phyloP scores from a whole-genome alignment of 179 eudicot genomes.

The Spergularia azorica region DNA sequence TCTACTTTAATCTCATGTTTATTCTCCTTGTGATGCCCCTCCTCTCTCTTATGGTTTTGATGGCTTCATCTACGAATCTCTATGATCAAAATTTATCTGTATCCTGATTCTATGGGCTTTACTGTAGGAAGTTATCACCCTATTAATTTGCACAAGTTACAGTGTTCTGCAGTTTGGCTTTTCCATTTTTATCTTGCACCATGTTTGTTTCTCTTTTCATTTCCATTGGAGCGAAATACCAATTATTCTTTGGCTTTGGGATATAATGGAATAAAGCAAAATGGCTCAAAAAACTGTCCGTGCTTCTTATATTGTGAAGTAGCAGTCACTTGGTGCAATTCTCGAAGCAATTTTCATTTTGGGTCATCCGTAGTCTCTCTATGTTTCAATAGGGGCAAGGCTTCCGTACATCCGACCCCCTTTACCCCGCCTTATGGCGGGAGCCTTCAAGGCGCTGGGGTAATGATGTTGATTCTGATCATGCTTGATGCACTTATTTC shows the following conservation, averaged over 20 bases:
- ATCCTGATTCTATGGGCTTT: background rate
- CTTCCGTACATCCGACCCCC: too few species aligned
- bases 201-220: background rate
- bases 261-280: too few species aligned
- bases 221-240: too few species aligned
- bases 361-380: too few species aligned
- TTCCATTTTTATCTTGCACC: slow-evolving; percentile 12
- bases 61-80: background rate
- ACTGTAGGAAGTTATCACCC: background rate
- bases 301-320: too few species aligned
- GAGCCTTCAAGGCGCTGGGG: too few species aligned
- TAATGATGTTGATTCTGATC: background rate
- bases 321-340: too few species aligned
- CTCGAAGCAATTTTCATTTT: too few species aligned
- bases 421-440: too few species aligned
- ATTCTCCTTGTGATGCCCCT: background rate
- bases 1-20: background rate
- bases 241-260: too few species aligned
- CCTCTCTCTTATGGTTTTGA: background rate
- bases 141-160: background rate
- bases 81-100: background rate
- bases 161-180: background rate
- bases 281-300: too few species aligned
- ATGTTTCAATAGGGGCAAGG: too few species aligned
- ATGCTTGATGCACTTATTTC: slow-evolving; percentile 5